These are phyloP conservation scores for Begonia peltatifolia DNA, from an alignment of 306 rosid genomes.

Conservation along the genomic window DNA sequence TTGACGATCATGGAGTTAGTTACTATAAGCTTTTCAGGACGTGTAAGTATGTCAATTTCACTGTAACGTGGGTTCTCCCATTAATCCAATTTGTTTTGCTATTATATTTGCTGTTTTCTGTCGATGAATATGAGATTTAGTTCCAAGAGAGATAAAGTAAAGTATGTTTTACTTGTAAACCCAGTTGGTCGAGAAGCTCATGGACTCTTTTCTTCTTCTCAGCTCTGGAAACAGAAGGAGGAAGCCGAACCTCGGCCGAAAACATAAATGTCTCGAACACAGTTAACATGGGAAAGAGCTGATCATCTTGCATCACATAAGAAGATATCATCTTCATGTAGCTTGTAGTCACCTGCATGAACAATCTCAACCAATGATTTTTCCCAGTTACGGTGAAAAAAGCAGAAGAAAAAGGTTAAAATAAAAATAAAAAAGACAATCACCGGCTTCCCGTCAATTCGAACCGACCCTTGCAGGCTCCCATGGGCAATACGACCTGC, in stretches of 20 bases:
- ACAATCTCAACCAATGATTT: neutral
- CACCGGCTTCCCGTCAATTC: slow-evolving; percentile 53
- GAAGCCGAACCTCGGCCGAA: slow-evolving; percentile 86
- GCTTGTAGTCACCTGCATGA: slow-evolving; percentile 57
- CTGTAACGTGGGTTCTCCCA: neutral
- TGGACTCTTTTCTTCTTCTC: slow-evolving; percentile 62
- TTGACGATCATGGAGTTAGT: no score
- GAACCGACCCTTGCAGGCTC: slow-evolving; percentile 72
- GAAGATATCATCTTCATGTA: slow-evolving; percentile 93
- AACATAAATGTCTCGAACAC: slow-evolving; percentile 83
- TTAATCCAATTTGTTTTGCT: neutral
- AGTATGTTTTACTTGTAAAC: slow-evolving; percentile 40
- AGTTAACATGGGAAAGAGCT: slow-evolving; percentile 75
- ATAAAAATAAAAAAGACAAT: neutral
- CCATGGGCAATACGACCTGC: slow-evolving; percentile 77
- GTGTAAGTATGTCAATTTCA: no score
- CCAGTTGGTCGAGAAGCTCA: slow-evolving; percentile 59
- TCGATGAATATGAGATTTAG: neutral
- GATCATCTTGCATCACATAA: slow-evolving; percentile 92
- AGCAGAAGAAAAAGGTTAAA: no score
- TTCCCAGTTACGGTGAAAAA: no score
- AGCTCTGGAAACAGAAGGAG: slow-evolving; percentile 48
- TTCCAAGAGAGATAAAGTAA: neutral
- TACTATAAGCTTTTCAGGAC: no score
- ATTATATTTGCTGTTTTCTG: neutral